Conservation (phyloP, 2,329 filamentous ascomycete genomes). For the Lasiodiplodia gonubiensis region DNA sequence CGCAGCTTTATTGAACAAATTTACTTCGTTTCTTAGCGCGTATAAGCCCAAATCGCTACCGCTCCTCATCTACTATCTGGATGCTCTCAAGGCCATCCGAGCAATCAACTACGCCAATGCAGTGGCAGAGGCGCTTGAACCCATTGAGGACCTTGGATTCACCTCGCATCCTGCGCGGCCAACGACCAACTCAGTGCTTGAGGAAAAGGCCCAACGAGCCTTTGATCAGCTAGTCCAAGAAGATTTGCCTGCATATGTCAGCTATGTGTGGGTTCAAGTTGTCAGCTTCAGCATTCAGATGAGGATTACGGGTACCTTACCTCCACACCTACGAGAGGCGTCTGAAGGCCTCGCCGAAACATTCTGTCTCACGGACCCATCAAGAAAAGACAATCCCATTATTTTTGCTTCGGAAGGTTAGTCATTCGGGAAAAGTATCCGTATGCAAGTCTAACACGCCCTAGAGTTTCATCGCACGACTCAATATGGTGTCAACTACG, state of each 20-base stretch:
- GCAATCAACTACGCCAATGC: slow-evolving; percentile 75
- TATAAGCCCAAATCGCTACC: slow-evolving; percentile 67
- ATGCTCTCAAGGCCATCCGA: slow-evolving; percentile 71
- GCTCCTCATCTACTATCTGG: slow-evolving; percentile 72
- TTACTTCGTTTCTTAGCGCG: slow-evolving; percentile 69
- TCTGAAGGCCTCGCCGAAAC: slow-evolving; percentile 78
- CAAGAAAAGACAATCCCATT: slow-evolving; percentile 74
- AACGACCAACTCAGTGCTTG: slow-evolving; percentile 64
- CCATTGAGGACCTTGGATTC: slow-evolving; percentile 62
- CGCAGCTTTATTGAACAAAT: slow-evolving; percentile 66
- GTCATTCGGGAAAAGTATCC: slow-evolving; percentile 7
- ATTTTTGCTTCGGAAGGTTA: slow-evolving; percentile 76
- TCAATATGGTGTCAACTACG: slow-evolving; percentile 75
- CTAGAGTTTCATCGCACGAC: slow-evolving; percentile 75
- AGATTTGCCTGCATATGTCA: slow-evolving; percentile 74
- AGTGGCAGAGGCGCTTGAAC: slow-evolving; percentile 65
- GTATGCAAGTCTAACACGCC: neutral
- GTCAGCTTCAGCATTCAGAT: slow-evolving; percentile 73
- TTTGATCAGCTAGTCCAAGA: slow-evolving; percentile 69
- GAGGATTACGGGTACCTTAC: slow-evolving; percentile 70
- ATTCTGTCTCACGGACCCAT: slow-evolving; percentile 78
- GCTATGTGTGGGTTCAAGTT: slow-evolving; percentile 70
- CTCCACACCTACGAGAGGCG: slow-evolving; percentile 68
- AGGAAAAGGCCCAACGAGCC: slow-evolving; percentile 68
- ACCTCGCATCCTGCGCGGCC: slow-evolving; percentile 56